Base-by-base conservation (phyloP, 768 basidiomycete species). In the Paxillus rubicundulus region DNA sequence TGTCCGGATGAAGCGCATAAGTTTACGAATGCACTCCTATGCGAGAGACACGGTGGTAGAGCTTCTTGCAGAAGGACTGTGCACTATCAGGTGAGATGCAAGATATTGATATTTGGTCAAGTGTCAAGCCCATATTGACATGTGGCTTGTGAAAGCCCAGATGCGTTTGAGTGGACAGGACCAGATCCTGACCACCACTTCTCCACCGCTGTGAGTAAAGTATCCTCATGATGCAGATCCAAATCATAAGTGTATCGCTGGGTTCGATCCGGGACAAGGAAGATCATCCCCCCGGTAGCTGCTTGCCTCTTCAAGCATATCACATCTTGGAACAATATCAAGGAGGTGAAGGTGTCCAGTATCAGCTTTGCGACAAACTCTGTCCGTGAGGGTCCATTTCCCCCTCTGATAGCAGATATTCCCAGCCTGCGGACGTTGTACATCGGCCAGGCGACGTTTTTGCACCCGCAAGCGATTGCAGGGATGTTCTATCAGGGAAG, bases 141-240 rank as follows among this genome's bases (percentile, higher is more conserved):
- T 27, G 9, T 44, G 24, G 24, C 21, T 28, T 36, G 43, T 36
- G 9, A 50, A 81, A 68, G 80, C 47, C 81, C 80, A 32, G 68
- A 65, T 41, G 62, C 56, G 18, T 83, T 84, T 57, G 67, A 67
- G 18, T 85, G 84, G 84, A 77, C 70, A n/a, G 79, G 82, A 3
- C 82, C 80, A 4, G 82, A 82, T 58, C 82, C 82, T 21, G 77
- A 75, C 12, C 82, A 85, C 52, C 79, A 84, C 57, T 81, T 83
- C 58, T 82, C 82, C 1, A 80, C 71, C n/a, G 81, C 82, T 28
- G 84, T 84, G 59, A 57, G 79, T 72, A 27, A 16, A 27, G 30
- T 30, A 9, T 9, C 27, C 6, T 21, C 40, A 37, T 50, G 16
- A 18, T 17, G 39, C 9, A 14, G 34, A 24, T 32, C 13, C 44